Evolutionary conservation across 345 rosid species (phyloP).

Genomic region (Brassica carinata): DNA sequence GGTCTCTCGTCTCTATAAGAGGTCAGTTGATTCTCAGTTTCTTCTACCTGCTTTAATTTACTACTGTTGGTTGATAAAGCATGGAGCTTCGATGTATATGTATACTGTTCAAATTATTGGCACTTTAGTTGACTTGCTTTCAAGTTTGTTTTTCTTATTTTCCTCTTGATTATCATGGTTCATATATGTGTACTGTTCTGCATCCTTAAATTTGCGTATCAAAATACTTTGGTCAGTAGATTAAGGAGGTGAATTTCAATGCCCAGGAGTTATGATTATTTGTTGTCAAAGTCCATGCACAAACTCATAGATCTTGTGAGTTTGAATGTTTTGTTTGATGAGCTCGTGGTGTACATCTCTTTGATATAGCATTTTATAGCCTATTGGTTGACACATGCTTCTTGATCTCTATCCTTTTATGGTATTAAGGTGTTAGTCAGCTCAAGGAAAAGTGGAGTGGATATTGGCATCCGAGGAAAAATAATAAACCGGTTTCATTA

Average conservation of each 20-base stretch:
- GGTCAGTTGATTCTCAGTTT: constrained; percentile 38
- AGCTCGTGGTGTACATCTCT: constrained; percentile 11
- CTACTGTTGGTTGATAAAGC: constrained; percentile 1
- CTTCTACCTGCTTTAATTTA: constrained; percentile 3
- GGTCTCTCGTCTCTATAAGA: constrained; percentile 56
- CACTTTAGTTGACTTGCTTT: not conserved
- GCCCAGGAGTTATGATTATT: not conserved
- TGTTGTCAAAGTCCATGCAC: constrained; percentile 9
- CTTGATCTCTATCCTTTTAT: constrained; percentile 11
- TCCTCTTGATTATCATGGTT: not conserved
- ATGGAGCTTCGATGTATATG: not conserved
- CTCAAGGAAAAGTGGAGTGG: constrained; percentile 69
- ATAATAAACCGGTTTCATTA: constrained; percentile 51
- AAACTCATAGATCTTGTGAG: not conserved
- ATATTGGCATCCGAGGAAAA: constrained; percentile 47
- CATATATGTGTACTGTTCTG: not conserved
- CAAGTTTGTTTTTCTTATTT: not conserved
- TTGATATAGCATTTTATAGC: constrained; percentile 4
- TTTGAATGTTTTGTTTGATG: not conserved
- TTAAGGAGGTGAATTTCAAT: constrained; percentile 6
- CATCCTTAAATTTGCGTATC: not conserved
- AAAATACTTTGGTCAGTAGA: not conserved
- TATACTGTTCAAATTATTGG: not conserved
- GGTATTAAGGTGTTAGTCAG: constrained; percentile 57
- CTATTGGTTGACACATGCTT: constrained; percentile 13